Evolutionary conservation across 306 rosid genomes (phyloP), one percentile per base, ranked within the genome.

Genomic region (Cucumis hystrix): DNA sequence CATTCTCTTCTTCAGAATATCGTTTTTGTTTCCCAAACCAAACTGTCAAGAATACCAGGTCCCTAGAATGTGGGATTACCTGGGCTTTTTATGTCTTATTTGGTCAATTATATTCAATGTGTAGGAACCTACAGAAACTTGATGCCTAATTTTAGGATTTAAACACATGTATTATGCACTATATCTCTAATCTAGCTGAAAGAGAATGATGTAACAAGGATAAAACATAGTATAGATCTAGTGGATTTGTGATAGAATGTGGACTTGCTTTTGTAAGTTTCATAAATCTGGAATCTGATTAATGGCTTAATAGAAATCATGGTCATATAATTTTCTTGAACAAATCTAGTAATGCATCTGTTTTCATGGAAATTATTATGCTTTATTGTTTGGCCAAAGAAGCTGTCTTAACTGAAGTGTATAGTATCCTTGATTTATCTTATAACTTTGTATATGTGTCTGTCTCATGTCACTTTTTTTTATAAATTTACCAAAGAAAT

Each of bases 21-120:
- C 12, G 54, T 49, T 49, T 49, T 13, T 6, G 17, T 49, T 49
- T 49, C 16, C 54, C 54, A 49, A 49, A 49, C 37, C 61, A 69
- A 74, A 12, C 51, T 76, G 73, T 76, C 77, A 30, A 83, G 55
- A 59, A 25, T 45, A 6, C 54, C 67, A 58, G 79, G 77, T 70
- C 30, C 7, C 7, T 65, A 33, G 35, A 28, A 55, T 51, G 41
- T 20, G 20, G 79, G 54, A 37, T 73, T 14, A 16, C 61, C 41
- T 51, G 16, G 62, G 30, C 60, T 21, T 52, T 73, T 73, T 52
- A 9, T 43, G 20, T 69, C 33, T 23, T 69, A 45, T 69, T 67
- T 4, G 7, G 33, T 67, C 18, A 10, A 10, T 67, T 33, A 18
- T 67, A 66, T n/a, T 67, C 30, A 20, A 58, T 59, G 35, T 21